These are phyloP conservation scores for Fusarium agapanthi DNA, from an alignment of 2,329 filamentous ascomycete species.

Conservation along the genomic window DNA sequence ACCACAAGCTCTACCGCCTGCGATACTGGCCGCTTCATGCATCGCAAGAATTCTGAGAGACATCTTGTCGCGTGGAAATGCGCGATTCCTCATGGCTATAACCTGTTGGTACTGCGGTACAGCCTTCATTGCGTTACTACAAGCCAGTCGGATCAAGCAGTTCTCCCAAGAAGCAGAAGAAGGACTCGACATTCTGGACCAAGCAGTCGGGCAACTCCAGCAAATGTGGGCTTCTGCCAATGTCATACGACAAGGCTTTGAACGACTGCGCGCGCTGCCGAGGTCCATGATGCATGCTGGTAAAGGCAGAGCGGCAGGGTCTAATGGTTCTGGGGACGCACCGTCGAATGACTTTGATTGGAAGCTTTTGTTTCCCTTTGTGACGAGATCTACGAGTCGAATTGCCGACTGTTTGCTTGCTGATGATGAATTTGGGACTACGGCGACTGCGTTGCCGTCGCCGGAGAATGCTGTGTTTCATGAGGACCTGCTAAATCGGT, in stretches of 20 bases:
- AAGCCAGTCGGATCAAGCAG: conserved; percentile 42
- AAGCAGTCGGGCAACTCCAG: conserved; percentile 30
- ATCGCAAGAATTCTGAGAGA: conserved; percentile 45
- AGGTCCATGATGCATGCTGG: conserved; percentile 17
- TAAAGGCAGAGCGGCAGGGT: background rate
- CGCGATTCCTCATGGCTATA: conserved; percentile 53
- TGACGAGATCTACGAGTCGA: conserved; percentile 22
- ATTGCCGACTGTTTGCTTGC: conserved; percentile 30
- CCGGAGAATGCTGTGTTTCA: conserved; percentile 31
- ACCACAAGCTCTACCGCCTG: conserved; percentile 39
- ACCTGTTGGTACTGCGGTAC: conserved; percentile 55
- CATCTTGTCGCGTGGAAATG: conserved; percentile 49
- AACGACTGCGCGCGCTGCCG: conserved; percentile 22
- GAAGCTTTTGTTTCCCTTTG: conserved; percentile 29
- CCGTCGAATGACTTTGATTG: conserved; percentile 21
- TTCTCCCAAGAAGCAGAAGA: conserved; percentile 34
- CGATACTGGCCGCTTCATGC: conserved; percentile 30
- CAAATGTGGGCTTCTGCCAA: conserved; percentile 39
- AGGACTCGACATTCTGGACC: conserved; percentile 22
- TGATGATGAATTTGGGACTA: conserved; percentile 28
- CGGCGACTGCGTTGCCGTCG: conserved; percentile 10
- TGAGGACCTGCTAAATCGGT: conserved; percentile 23
- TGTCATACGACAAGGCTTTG: conserved; percentile 32
- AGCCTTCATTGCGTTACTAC: conserved; percentile 52
- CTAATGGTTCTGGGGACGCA: background rate